phyloP scores from a whole-genome alignment of 108 stramenopile species.

The Skeletonema grethae region DNA sequence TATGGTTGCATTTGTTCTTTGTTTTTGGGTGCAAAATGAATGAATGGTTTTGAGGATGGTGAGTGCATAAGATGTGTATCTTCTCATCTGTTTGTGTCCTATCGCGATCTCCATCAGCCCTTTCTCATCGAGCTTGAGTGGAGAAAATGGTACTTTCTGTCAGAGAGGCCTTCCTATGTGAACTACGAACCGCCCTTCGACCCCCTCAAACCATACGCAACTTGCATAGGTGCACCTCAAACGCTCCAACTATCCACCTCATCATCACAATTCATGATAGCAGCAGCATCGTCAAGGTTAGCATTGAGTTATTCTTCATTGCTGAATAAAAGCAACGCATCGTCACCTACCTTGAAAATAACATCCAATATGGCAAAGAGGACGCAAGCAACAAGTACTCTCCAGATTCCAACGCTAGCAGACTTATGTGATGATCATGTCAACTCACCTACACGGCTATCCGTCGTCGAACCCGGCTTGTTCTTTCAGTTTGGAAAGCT shows the following conservation, averaged over 20 bases:
- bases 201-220: no score
- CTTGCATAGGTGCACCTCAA: no score
- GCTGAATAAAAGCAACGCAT: background rate
- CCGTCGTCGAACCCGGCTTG: constrained; percentile 59
- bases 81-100: no score
- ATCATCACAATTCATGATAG: background rate
- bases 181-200: no score
- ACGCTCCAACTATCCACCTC: no score
- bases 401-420: constrained; percentile 47
- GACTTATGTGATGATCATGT: constrained; percentile 69
- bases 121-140: no score
- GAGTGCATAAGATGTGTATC: no score
- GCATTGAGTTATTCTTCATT: background rate
- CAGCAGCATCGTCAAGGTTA: background rate
- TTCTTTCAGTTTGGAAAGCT: constrained; percentile 60
- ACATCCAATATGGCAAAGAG: background rate
- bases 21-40: no score
- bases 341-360: background rate
- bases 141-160: no score
- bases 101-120: no score
- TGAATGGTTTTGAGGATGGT: no score
- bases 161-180: no score
- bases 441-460: constrained; percentile 43
- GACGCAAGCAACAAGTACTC: background rate
- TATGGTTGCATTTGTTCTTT: background rate